Evolutionary conservation across 331 rosid genomes (phyloP).

Genomic region (Malus hybrid): DNA sequence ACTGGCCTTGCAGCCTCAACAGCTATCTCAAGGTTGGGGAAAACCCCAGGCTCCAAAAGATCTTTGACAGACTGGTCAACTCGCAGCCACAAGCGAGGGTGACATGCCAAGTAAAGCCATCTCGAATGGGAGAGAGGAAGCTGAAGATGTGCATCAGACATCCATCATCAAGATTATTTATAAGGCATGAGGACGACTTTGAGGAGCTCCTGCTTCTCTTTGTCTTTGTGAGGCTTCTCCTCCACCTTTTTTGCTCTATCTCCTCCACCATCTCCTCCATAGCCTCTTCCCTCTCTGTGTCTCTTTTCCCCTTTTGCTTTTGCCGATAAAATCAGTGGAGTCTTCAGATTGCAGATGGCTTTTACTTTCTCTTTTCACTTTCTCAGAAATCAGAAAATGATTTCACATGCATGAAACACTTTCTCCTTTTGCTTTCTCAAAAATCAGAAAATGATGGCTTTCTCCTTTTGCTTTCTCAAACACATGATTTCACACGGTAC

Average conservation of each 20-base stretch:
- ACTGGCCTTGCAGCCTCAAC: constrained; percentile 91
- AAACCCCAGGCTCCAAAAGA: constrained; percentile 64
- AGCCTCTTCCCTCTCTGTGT: background rate
- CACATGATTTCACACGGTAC: too few relatives aligned
- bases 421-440: too few relatives aligned
- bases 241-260: constrained; percentile 16
- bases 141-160: constrained; percentile 91
- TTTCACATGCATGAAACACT: too few relatives aligned
- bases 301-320: background rate
- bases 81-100: constrained; percentile 91
- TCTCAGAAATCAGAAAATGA: too few relatives aligned
- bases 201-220: background rate
- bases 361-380: too few relatives aligned
- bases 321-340: too few relatives aligned
- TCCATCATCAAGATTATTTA: constrained; percentile 78
- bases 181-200: constrained; percentile 15
- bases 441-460: too few relatives aligned
- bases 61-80: constrained; percentile 76
- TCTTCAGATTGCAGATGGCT: too few relatives aligned
- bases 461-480: too few relatives aligned
- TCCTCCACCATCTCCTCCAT: constrained; percentile 7
- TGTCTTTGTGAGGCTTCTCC: constrained; percentile 3
- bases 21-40: constrained; percentile 76
- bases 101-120: constrained; percentile 94
- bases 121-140: constrained; percentile 91